Base-by-base conservation (phyloP, 1,284 basidiomycete species). In the Irpex rosettiformis region DNA sequence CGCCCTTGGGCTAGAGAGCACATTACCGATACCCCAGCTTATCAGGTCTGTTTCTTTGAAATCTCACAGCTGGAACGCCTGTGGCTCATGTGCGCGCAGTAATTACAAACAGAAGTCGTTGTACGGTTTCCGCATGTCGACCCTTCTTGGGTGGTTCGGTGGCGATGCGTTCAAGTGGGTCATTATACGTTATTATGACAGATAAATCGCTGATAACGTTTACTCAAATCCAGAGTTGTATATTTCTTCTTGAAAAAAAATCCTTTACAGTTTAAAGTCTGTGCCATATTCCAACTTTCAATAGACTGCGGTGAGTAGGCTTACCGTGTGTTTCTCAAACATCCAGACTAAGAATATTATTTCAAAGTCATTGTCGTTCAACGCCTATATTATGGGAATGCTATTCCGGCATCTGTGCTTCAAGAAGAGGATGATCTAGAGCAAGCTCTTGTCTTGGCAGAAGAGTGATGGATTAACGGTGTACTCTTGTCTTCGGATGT, bases 61-160 rank as follows among this genome's bases (percentile, higher is more conserved):
- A 65, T 18, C 51, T 27, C 27, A 25, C 25, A 11, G 48, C 27
- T 3, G 24, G 33, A 51, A 27, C 22, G 3, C 7, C 25, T 6
- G 21, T 8, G 16, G 5, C 48, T n/a, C 40, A 52, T 30, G 22
- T 48, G 48, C 16, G 49, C 57, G 10, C 64, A 94, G 88, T 66
- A 92, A 89, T 66, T 86, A 85, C 71, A 84, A 83, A 57, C 87
- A 86, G 65, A 84, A 83, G 52, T 91, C 90, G 1, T 72, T 94
- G 42, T 92, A 92, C 69, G 93, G 93, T 10, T 94, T 95, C 73
- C 82, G 91, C 40, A 78, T 85, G 69, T 91, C 89, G 2, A 94
- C 93, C 0, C 72, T 94, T 48, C 69, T 91, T 33, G 92, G 91
- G 22, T 93, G 91, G 92, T 75, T 84, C 49, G 89, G 87, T 57